Evolutionary conservation across 495 filamentous ascomycete species (phyloP), one percentile per base, ranked within the genome.

Genomic region (Tuber melanosporum): DNA sequence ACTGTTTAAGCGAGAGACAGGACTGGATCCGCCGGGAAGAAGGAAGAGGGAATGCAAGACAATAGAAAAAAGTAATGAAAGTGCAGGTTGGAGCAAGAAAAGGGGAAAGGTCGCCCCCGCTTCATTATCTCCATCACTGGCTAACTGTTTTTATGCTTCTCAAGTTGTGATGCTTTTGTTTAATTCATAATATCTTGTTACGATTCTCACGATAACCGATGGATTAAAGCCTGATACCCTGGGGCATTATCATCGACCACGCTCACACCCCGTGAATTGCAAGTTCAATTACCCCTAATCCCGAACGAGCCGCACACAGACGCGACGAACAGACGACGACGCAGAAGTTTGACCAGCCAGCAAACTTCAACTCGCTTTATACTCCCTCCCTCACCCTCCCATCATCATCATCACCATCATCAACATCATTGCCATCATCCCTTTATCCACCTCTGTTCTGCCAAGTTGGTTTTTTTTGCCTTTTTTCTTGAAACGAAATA

Each of bases 301-400:
- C 52, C 10, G 17, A 17, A 66, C 57, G 26, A 26, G 26, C 57
- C 26, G 15, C 57, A 66, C 57, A 32, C 57, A 19, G 26, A 36
- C 57, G 57, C 57, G 57, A 36, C 57, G 26, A 36, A 66, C 57
- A 6, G 57, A 17, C 57, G 57, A 8, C 57, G 57, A 66, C 12
- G 57, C 26, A 36, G 57, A 36, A 36, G 57, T 66, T 66, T 66
- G 57, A 17, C 39, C 39, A 41, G 39, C 39, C 39, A 43, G 57
- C 57, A 66, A 66, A 66, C 57, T 66, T 66, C 57, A 66, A 66
- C 26, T 66, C 57, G 15, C 57, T 36, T 66, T 66, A 36, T 66
- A 66, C 17, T 32, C 26, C 57, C 57, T 66, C 57, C 57, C 26
- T 66, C 57, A 32, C 26, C 57, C 14, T 66, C 57, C 19, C 57